Conservation (phyloP, 352 stramenopile species). For the Phytophthora fragariaefolia region DNA sequence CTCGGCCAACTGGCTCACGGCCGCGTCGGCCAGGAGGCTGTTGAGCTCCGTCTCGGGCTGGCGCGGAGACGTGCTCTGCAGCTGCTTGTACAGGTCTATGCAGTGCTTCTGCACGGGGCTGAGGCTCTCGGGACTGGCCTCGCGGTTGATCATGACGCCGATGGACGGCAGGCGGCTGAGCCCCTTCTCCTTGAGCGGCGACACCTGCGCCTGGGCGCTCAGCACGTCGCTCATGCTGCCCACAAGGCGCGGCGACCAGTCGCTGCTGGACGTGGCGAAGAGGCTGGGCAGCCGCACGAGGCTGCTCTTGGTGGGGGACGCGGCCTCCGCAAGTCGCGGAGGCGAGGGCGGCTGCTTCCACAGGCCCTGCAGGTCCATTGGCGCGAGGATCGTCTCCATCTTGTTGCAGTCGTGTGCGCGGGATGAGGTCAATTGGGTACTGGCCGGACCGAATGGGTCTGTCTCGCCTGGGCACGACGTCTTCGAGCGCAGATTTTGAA, state of each 20-base stretch:
- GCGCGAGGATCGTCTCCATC: constrained; percentile 78
- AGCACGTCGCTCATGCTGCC: constrained; percentile 79
- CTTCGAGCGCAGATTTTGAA: constrained; percentile 42
- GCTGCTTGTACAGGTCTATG: constrained; percentile 72
- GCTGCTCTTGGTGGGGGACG: constrained; percentile 28
- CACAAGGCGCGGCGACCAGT: constrained; percentile 59
- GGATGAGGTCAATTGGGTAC: no score
- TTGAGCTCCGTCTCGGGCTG: constrained; percentile 45
- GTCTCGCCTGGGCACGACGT: no score
- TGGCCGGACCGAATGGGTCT: no score
- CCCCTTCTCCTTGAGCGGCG: constrained; percentile 47
- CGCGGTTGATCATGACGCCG: constrained; percentile 69
- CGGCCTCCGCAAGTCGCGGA: constrained; percentile 5
- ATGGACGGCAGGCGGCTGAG: constrained; percentile 68
- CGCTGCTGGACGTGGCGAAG: constrained; percentile 38
- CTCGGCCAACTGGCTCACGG: constrained; percentile 58
- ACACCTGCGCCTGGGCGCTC: constrained; percentile 42
- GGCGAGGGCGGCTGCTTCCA: constrained; percentile 37
- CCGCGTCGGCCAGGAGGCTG: constrained; percentile 54
- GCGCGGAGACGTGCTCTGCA: constrained; percentile 42
- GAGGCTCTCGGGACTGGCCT: constrained; percentile 47
- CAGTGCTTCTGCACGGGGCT: constrained; percentile 68
- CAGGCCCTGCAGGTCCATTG: constrained; percentile 52
- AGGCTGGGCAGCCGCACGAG: constrained; percentile 62
- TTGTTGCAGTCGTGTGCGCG: not conserved